These are phyloP conservation scores for Cercospora sesami DNA, from an alignment of 2,329 filamentous ascomycete species.

Conservation along the genomic window DNA sequence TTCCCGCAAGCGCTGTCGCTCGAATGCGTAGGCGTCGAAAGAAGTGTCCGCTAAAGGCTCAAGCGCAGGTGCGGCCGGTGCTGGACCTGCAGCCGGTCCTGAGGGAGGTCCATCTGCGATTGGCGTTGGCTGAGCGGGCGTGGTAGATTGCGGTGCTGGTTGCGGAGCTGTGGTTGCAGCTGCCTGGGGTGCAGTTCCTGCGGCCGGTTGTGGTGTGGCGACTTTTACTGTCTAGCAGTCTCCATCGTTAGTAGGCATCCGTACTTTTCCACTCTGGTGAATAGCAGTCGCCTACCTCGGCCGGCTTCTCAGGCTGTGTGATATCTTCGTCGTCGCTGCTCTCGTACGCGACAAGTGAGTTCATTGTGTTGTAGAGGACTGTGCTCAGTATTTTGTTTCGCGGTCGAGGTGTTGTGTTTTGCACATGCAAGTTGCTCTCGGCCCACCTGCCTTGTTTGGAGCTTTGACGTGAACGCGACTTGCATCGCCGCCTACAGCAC, in stretches of 20 bases:
- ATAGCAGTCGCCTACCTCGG: constrained; percentile 44
- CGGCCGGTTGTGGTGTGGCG: not conserved
- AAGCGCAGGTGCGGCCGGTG: constrained; percentile 10
- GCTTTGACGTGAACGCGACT: constrained; percentile 14
- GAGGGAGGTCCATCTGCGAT: constrained; percentile 12
- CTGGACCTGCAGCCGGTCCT: constrained; percentile 19
- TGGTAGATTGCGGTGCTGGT: not conserved
- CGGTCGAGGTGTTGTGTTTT: not conserved
- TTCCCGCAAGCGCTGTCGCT: constrained; percentile 64
- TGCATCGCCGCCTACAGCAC: constrained; percentile 10
- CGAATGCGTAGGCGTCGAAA: constrained; percentile 67
- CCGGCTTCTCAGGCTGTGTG: constrained; percentile 31
- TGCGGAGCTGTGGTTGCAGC: not conserved
- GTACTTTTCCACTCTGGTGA: constrained; percentile 30
- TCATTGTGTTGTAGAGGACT: constrained; percentile 26
- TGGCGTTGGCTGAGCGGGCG: not conserved
- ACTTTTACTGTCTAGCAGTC: constrained; percentile 33
- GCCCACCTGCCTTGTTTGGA: constrained; percentile 8
- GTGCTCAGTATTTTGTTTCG: not conserved
- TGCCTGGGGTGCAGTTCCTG: not conserved
- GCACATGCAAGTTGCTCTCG: not conserved
- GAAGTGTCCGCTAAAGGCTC: constrained; percentile 25
- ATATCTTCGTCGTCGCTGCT: constrained; percentile 50
- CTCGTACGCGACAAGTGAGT: constrained; percentile 46
- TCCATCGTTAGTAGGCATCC: constrained; percentile 51